Evolutionary conservation across 2,329 filamentous ascomycete species (phyloP), one percentile per base, ranked within the genome.

Genomic region (Aspergillus pseudoterreus): DNA sequence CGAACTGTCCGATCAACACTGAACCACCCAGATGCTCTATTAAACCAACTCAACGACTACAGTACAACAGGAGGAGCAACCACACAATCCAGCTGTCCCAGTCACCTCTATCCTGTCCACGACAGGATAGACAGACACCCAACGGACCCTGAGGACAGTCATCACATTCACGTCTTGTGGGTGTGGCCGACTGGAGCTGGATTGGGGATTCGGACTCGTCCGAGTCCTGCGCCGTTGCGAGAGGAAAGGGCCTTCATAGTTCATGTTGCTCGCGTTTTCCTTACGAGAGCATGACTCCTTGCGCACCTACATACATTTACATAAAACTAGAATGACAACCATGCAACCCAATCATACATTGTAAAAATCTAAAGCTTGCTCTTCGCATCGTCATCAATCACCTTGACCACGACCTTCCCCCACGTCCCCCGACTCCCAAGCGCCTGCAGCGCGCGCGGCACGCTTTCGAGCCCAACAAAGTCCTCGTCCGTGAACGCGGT

Each of bases 401-500:
- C 78, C 72, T 90, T 90, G 17, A 96, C 86, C 1, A 96, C 90
- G 0, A 97, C 92, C 79, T 97, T 97, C 0, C 92, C 92, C 92
- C 92, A 97, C 1, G 91, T 96, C 46, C 87, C 88, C 53, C 92
- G 79, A 1, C 83, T 83, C 1, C 90, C 92, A 50, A 97, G 73
- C 2, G 88, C 88, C 62, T 86, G 78, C 63, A 97, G 70, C 0
- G 92, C 92, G 54, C 82, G 82, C 0, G 87, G 86, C 24, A 96
- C 81, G 52, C 79, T 85, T 62, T 95, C 90, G 49, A 97, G 72
- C 0, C 92, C 92, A 12, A 88, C 83, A 71, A 91, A 96, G 63
- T 87, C 84, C 70, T 85, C 82, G 66, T 95, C 91, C 2, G 82
- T 85, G 66, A 90, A 97, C 53, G 88, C 86, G 0, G 91, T 96